Base-by-base conservation (phyloP, 139 green algal genomes). In the Closterium sp. region DNA sequence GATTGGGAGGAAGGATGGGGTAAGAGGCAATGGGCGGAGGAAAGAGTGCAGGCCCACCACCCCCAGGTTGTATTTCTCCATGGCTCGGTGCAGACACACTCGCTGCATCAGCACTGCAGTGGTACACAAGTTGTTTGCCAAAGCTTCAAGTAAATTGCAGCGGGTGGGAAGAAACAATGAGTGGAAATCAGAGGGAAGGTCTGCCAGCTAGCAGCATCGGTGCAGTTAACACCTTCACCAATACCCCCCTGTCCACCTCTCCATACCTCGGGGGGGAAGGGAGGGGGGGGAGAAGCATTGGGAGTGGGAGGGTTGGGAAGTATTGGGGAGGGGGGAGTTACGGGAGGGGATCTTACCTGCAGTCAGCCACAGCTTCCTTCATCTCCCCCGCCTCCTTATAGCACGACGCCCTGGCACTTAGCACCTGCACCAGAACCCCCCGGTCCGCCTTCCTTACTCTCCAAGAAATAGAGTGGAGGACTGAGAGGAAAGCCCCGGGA, bases 371-470 rank as follows among this genome's bases (percentile, higher is more conserved):
- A 2, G 89, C 84, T 23, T 85, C 89, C 86, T 85, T 90, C 36
- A 90, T 84, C 33, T 87, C 84, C 4, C 89, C 84, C 23, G 88
- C 88, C 6, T 91, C 55, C 35, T 90, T 91, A 23, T 90, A 91
- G 33, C 83, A 34, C 28, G 21, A 30, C 23, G 31, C 64, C 19
- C 66, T 33, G 4, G 34, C 34, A 28, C 34, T 66, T 28, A 89
- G 23, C 64, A 34, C 23, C 5, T 88, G 19, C 88, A 38, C 31
- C 34, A 76, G 25, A 8, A 1, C 25, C 8, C 33, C n/a, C n/a
- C 64, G 7, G 36, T 35, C n/a, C n/a, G 28, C 87, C 66, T 25
- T 9, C n/a, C 34, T 34, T 28, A 9, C 33, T 33, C 30, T 12
- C 33, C n/a, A 16, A 33, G 2, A n/a, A n/a, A n/a, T n/a, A n/a